A percentile compares a stretch with the other conserved stretches of the same genome.
Evolutionary conservation across 495 filamentous ascomycete genomes (phyloP).

Genomic region (Clohesyomyces aquaticus): DNA sequence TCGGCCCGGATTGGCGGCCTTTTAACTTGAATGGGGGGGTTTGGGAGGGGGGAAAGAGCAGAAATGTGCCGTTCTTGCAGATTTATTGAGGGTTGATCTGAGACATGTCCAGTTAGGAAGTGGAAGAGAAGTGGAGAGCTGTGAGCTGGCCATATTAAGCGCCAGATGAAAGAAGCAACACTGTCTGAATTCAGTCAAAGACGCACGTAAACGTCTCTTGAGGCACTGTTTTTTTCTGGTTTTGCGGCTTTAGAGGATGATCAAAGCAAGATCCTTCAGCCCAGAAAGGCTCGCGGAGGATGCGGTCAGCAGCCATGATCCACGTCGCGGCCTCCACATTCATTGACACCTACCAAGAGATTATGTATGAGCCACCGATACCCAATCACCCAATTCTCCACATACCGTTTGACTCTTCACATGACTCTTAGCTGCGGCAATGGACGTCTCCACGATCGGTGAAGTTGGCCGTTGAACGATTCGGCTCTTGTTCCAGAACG

Average conservation of each 20-base stretch:
- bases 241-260: not conserved
- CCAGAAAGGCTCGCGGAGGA: conserved; percentile 22
- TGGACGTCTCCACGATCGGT: not conserved
- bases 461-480: not conserved
- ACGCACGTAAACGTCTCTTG: not conserved
- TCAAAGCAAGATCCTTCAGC: conserved; percentile 22
- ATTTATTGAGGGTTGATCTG: not conserved
- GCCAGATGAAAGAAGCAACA: not conserved
- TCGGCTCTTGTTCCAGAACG: conserved; percentile 17
- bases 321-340: conserved; percentile 16
- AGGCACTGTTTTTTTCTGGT: not conserved
- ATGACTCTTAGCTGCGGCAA: not conserved
- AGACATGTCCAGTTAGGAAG: conserved; percentile 26
- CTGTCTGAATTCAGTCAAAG: not conserved
- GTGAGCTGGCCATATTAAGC: conserved; percentile 20
- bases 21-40: conserved; percentile 3
- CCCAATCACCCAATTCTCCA: not conserved
- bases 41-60: not conserved
- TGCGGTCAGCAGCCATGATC: conserved; percentile 32
- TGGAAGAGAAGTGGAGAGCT: not conserved
- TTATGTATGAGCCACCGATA: not conserved
- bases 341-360: conserved; percentile 7
- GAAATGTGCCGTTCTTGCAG: conserved; percentile 5
- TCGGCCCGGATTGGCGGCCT: conserved; percentile 21
- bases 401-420: not conserved